Evolutionary conservation across 2,329 filamentous ascomycete species (phyloP).

Genomic region (Aulographum hederae): DNA sequence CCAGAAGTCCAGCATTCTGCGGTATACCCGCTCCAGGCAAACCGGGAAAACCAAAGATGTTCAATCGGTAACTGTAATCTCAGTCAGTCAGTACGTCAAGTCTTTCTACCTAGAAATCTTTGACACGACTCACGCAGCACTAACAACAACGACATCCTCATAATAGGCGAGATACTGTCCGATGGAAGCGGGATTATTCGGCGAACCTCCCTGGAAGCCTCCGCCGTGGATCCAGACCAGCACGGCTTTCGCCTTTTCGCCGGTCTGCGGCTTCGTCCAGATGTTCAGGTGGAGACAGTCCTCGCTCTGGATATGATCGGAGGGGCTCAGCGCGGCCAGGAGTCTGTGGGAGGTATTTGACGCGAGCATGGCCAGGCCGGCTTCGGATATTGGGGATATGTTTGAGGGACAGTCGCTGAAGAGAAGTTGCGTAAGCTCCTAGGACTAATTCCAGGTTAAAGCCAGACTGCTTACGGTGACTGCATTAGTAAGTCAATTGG

Average conservation of each 20-base stretch:
- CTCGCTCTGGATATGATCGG: not conserved
- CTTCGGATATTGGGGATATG: not conserved
- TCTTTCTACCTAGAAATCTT: too few species aligned
- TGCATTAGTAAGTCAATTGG: too few species aligned
- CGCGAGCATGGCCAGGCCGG: not conserved
- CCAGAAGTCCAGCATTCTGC: slow-evolving; percentile 1
- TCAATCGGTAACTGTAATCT: slow-evolving; percentile 4
- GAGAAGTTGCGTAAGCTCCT: too few species aligned
- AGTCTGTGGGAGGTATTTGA: too few species aligned
- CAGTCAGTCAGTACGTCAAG: too few species aligned
- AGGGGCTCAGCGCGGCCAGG: too few species aligned
- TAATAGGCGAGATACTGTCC: not conserved
- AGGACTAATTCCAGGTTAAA: too few species aligned
- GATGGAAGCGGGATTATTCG: not conserved
- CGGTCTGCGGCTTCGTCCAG: not conserved
- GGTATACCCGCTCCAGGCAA: not conserved
- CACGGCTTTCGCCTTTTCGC: not conserved
- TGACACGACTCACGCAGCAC: not conserved
- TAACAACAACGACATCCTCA: not conserved
- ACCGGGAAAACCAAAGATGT: slow-evolving; percentile 2
- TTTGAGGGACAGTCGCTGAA: not conserved
- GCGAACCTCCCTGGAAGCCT: not conserved
- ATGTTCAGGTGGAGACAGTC: not conserved
- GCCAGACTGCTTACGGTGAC: too few species aligned
- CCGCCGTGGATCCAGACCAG: not conserved